phyloP scores from a whole-genome alignment of 805 yeast species.

The Nakazawaea ernobii region DNA sequence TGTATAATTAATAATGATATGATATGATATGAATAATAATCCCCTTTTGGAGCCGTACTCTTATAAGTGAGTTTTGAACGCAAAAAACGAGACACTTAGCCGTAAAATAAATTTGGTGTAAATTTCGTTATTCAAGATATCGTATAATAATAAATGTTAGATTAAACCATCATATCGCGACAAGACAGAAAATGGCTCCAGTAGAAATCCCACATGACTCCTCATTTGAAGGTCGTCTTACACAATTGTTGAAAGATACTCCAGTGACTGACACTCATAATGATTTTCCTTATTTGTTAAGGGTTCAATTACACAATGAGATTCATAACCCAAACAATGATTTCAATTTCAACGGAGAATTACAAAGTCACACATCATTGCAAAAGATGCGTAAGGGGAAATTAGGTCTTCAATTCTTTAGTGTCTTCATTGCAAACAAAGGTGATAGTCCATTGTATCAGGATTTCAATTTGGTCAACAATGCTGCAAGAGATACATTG shows the following conservation, averaged over 20 bases:
- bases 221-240: conserved; percentile 6
- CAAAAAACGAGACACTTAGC: too few relatives aligned
- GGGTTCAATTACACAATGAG: conserved; percentile 40
- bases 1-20: too few relatives aligned
- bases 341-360: conserved; percentile 34
- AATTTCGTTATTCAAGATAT: too few relatives aligned
- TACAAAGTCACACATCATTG: conserved; percentile 40
- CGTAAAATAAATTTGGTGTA: too few relatives aligned
- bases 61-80: too few relatives aligned
- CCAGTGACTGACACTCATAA: conserved; percentile 46
- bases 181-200: conserved; percentile 1
- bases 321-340: conserved; percentile 24
- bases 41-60: too few relatives aligned
- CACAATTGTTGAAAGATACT: conserved; percentile 2
- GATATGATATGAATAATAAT: too few relatives aligned
- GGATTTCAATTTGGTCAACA: conserved; percentile 38
- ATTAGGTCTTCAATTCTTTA: conserved; percentile 46
- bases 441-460: conserved; percentile 31
- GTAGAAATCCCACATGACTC: neutral
- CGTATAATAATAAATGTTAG: too few relatives aligned
- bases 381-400: conserved; percentile 34
- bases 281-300: conserved; percentile 45
- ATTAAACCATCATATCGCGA: too few relatives aligned
- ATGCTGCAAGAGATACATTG: conserved; percentile 45
- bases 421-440: conserved; percentile 40